These are phyloP conservation scores for Colletotrichum tropicicola DNA, from an alignment of 2,329 filamentous ascomycete species.

Conservation along the genomic window DNA sequence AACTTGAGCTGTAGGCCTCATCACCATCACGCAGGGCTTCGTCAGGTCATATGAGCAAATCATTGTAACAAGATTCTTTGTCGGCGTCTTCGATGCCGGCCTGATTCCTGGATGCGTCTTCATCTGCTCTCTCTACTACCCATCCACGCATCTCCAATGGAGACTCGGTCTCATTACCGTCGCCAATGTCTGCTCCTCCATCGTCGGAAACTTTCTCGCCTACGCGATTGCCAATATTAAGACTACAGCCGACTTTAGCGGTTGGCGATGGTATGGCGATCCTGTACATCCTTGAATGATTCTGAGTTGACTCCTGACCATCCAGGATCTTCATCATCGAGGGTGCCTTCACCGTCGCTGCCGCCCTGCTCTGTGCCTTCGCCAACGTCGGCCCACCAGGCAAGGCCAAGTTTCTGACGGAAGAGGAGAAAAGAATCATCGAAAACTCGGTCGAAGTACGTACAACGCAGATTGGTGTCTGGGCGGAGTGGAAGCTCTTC, in stretches of 20 bases:
- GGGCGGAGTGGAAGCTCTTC: constrained; percentile 29
- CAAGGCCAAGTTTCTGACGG: constrained; percentile 28
- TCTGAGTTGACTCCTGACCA: background rate
- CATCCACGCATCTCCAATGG: constrained; percentile 34
- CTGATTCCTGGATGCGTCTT: constrained; percentile 37
- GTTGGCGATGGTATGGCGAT: constrained; percentile 33
- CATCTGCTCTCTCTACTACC: constrained; percentile 35
- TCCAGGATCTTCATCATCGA: constrained; percentile 48
- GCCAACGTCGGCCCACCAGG: constrained; percentile 27
- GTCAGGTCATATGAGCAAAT: constrained; percentile 33
- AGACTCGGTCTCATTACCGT: constrained; percentile 35
- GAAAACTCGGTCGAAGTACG: constrained; percentile 4
- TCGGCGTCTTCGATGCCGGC: constrained; percentile 36
- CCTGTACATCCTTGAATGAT: fast-evolving
- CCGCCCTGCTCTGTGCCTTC: constrained; percentile 33
- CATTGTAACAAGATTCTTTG: constrained; percentile 32
- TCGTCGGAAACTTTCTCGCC: constrained; percentile 35
- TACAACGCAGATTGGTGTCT: background rate
- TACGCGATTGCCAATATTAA: constrained; percentile 36
- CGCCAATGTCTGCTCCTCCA: constrained; percentile 35
- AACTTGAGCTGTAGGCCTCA: constrained; percentile 25
- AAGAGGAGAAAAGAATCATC: constrained; percentile 23
- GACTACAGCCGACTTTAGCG: constrained; percentile 31
- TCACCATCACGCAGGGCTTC: constrained; percentile 37
- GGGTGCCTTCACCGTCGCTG: constrained; percentile 35